Conservation (phyloP, 2,329 filamentous ascomycete species). For the Xylaria sp. region DNA sequence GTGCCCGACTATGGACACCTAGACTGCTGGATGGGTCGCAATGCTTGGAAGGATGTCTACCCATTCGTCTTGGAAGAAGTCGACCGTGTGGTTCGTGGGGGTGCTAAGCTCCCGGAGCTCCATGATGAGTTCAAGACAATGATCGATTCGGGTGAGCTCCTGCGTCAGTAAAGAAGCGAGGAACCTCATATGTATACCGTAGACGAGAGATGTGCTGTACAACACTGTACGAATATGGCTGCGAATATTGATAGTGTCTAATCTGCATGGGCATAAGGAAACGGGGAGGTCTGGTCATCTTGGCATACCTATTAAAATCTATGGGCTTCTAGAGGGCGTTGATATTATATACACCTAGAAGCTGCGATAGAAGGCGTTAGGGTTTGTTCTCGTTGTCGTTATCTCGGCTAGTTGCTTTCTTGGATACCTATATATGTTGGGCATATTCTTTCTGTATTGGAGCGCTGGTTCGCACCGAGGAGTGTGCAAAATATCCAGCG, state of each 20-base stretch:
- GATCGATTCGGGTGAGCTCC: conserved; percentile 55
- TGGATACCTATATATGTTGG: background rate
- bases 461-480: background rate
- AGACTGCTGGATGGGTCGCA: conserved; percentile 71
- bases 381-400: background rate
- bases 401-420: conserved; percentile 4
- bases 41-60: conserved; percentile 69
- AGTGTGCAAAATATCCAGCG: background rate
- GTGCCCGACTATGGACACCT: conserved; percentile 70
- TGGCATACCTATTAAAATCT: conserved; percentile 7
- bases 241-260: conserved; percentile 4
- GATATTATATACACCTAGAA: too few relatives aligned
- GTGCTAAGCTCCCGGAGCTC: conserved; percentile 58
- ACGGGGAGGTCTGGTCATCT: background rate
- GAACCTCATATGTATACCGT: background rate
- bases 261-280: background rate
- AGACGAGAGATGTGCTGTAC: conserved; percentile 18
- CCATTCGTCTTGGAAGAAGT: conserved; percentile 66
- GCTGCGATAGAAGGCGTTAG: conserved; percentile 1
- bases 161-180: conserved; percentile 38
- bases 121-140: conserved; percentile 56
- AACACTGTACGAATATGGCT: conserved; percentile 28
- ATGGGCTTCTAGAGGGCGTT: background rate
- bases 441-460: background rate
- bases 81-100: conserved; percentile 61